phyloP scores from a whole-genome alignment of 2,329 filamentous ascomycete species.

The Ceratocystis huliohia region DNA sequence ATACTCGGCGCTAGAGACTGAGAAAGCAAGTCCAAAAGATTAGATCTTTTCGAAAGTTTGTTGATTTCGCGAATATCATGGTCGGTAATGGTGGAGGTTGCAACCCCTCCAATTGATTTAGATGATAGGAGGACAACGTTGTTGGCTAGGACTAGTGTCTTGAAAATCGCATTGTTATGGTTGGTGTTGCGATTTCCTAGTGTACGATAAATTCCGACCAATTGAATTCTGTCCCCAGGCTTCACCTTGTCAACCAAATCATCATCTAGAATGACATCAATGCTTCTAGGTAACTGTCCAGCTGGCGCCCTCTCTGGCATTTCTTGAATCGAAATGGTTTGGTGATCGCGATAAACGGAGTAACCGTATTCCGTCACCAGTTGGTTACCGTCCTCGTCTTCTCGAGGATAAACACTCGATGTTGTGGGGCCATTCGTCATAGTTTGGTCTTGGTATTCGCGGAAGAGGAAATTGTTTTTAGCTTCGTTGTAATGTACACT shows the following conservation, averaged over 20 bases:
- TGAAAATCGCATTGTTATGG: constrained; percentile 84
- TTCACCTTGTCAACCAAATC: constrained; percentile 92
- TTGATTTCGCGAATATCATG: constrained; percentile 98
- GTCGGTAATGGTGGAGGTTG: constrained; percentile 83
- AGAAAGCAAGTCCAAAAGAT: constrained; percentile 81
- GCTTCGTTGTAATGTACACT: constrained; percentile 93
- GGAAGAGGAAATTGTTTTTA: constrained; percentile 73
- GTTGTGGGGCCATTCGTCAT: constrained; percentile 89
- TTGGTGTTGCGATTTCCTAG: constrained; percentile 89
- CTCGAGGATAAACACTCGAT: constrained; percentile 83
- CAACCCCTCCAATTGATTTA: constrained; percentile 88
- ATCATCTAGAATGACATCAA: constrained; percentile 93
- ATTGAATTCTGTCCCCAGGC: constrained; percentile 86
- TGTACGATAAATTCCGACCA: constrained; percentile 92
- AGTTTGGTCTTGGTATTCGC: constrained; percentile 90
- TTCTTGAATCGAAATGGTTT: constrained; percentile 96
- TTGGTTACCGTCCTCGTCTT: constrained; percentile 85
- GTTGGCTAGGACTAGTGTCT: constrained; percentile 85
- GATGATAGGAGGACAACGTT: constrained; percentile 90
- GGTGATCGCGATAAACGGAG: constrained; percentile 89
- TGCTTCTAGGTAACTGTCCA: constrained; percentile 84
- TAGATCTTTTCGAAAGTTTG: constrained; percentile 87
- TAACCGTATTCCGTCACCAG: constrained; percentile 92
- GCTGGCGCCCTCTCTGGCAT: constrained; percentile 96
- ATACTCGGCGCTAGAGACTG: constrained; percentile 94